Evolutionary conservation across 805 yeast species (phyloP), one percentile per base, ranked within the genome.

Genomic region (Candida xyloterini): DNA sequence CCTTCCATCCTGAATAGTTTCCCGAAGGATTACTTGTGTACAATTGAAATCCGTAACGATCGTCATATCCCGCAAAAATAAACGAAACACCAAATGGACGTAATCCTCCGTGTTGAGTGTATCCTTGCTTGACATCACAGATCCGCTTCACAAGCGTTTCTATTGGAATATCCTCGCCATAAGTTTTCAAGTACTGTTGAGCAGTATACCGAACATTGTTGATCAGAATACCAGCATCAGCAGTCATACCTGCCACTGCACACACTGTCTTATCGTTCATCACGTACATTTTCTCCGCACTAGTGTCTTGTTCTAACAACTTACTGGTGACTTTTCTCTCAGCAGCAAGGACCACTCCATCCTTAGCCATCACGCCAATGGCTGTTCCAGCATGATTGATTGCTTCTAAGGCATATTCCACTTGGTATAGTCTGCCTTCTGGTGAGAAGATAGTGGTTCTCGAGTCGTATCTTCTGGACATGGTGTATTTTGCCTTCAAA

Each of bases 361-460:
- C 90, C 35, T 68, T 66, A 32, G 89, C 79, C 54, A 84, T 73
- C 37, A 84, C 76, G 33, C 91, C 93, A 57, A 84, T 78, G 42
- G 89, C 87, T 8, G 89, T 84, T 33, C 91, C 91, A 7, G 93
- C 93, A 55, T 79, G 84, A 38, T 84, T 78, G 48, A 84, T 84
- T 14, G 91, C 90, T 63, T 93, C 98, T 40, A 59, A 53, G 5
- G 64, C 99, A 56, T 93, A 93, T 66, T 93, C 99, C 15, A 89
- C 91, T 68, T 93, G 99, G 67, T 93, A 93, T 42, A 93, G 74
- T 66, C 99, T 79, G 27, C 99, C 99, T 63, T 93, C 99, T 8
- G 99, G 99, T 27, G 98, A 91, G 69, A 93, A 93, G 58, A 93
- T 95, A 4, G 99, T 93, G 36, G 99, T 93, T 76, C 99, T 80